Percentiles rank a stretch among this genome's conserved stretches.
These are phyloP conservation scores for Fusarium nematophilum DNA, from an alignment of 2,329 filamentous ascomycete genomes.

Conservation along the genomic window DNA sequence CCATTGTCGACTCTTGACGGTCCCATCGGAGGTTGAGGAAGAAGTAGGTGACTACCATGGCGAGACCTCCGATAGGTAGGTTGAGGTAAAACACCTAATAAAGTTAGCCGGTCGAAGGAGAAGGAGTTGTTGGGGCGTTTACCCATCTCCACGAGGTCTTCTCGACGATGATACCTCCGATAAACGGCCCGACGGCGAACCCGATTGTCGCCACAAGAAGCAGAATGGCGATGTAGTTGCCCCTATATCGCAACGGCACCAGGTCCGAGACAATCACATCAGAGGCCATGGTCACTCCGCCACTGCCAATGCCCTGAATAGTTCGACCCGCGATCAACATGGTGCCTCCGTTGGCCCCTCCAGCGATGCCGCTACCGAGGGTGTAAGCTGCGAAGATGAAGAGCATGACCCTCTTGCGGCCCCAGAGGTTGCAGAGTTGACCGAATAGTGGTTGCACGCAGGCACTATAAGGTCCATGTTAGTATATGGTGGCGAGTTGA, in stretches of 20 bases:
- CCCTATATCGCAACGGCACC: conserved; percentile 60
- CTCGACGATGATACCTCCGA: conserved; percentile 45
- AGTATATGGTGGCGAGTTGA: not conserved
- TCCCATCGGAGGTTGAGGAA: conserved; percentile 53
- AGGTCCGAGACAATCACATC: conserved; percentile 56
- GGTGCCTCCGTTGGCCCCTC: conserved; percentile 51
- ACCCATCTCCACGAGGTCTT: conserved; percentile 55
- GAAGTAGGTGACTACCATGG: conserved; percentile 46
- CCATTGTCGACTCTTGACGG: conserved; percentile 29
- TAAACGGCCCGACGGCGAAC: conserved; percentile 48
- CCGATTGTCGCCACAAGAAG: conserved; percentile 50
- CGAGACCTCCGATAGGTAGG: conserved; percentile 51
- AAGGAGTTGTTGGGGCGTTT: not conserved
- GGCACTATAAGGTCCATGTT: conserved; percentile 22
- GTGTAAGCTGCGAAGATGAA: conserved; percentile 58
- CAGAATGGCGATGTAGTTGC: conserved; percentile 54
- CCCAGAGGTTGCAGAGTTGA: conserved; percentile 64
- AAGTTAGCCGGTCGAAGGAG: not conserved
- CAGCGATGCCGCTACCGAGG: conserved; percentile 62
- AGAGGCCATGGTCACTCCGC: conserved; percentile 47
- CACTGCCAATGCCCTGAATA: conserved; percentile 57
- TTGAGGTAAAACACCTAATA: conserved; percentile 57
- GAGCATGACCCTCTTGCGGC: conserved; percentile 57
- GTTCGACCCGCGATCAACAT: conserved; percentile 57
- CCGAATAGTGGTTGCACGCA: conserved; percentile 61